These are phyloP conservation scores for Wickerhamiella brachini DNA, from an alignment of 805 yeast species.

Conservation along the genomic window DNA sequence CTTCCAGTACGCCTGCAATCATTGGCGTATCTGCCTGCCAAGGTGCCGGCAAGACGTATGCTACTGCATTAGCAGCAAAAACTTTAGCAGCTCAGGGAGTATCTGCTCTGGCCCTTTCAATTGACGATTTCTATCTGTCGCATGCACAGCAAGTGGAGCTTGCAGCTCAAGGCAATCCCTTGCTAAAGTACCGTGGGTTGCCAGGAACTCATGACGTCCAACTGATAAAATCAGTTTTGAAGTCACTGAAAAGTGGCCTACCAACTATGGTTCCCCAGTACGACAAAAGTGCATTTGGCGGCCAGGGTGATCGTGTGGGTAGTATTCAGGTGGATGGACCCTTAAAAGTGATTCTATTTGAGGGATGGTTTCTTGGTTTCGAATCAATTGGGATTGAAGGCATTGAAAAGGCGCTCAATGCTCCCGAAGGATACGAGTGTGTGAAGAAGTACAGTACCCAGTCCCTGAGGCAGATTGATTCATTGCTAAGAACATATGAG, in stretches of 20 bases:
- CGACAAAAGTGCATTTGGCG: constrained; percentile 58
- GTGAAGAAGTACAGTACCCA: constrained; percentile 21
- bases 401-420: neutral
- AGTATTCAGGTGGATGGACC: constrained; percentile 17
- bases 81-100: constrained; percentile 25
- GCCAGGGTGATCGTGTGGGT: constrained; percentile 61
- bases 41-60: constrained; percentile 28
- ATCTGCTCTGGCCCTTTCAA: constrained; percentile 37
- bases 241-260: constrained; percentile 18
- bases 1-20: neutral
- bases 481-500: constrained; percentile 35
- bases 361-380: constrained; percentile 93
- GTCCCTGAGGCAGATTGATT: constrained; percentile 34
- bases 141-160: constrained; percentile 44
- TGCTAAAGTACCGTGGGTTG: constrained; percentile 68
- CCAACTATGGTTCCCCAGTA: constrained; percentile 44
- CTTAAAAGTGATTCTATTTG: constrained; percentile 59
- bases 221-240: constrained; percentile 28
- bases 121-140: constrained; percentile 77
- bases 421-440: constrained; percentile 14
- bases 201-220: constrained; percentile 87
- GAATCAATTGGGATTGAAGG: constrained; percentile 25
- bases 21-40: constrained; percentile 26
- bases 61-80: constrained; percentile 15
- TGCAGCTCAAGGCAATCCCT: constrained; percentile 32